phyloP scores from a whole-genome alignment of 2,329 filamentous ascomycete genomes.

The Colletotrichum eremochloae region DNA sequence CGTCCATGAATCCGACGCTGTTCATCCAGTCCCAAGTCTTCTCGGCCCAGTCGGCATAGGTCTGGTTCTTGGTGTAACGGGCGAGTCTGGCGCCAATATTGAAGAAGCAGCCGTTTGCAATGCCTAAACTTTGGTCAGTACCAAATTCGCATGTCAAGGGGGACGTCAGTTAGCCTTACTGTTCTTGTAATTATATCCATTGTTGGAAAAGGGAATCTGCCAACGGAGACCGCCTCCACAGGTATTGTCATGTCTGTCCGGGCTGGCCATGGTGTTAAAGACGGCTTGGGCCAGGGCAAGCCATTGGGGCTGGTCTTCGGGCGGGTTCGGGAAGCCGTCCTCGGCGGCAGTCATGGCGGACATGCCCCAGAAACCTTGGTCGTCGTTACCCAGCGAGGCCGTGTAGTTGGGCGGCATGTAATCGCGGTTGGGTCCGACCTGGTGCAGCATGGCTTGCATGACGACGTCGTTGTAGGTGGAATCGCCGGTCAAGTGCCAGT shows the following conservation, averaged over 20 bases:
- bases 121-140: conserved; percentile 53
- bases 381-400: conserved; percentile 72
- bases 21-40: conserved; percentile 74
- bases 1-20: conserved; percentile 69
- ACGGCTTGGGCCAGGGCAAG: conserved; percentile 77
- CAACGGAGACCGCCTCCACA: conserved; percentile 82
- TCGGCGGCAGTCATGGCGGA: conserved; percentile 77
- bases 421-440: conserved; percentile 67
- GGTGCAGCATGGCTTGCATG: conserved; percentile 68
- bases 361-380: conserved; percentile 79
- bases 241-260: conserved; percentile 72
- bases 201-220: conserved; percentile 83
- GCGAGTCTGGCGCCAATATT: conserved; percentile 78
- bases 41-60: conserved; percentile 73
- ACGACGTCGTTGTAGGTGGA: conserved; percentile 71
- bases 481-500: conserved; percentile 78
- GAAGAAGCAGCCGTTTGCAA: conserved; percentile 74
- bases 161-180: conserved; percentile 49
- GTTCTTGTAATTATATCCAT: conserved; percentile 83
- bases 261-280: conserved; percentile 71
- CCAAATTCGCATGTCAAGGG: conserved; percentile 46
- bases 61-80: conserved; percentile 75
- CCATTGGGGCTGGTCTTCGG: conserved; percentile 68
- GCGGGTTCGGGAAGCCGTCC: conserved; percentile 71
- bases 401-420: conserved; percentile 74